These are phyloP conservation scores for Basidiobolus meristosporus DNA, from an alignment of 371 early-diverging fungal genomes.

Conservation along the genomic window DNA sequence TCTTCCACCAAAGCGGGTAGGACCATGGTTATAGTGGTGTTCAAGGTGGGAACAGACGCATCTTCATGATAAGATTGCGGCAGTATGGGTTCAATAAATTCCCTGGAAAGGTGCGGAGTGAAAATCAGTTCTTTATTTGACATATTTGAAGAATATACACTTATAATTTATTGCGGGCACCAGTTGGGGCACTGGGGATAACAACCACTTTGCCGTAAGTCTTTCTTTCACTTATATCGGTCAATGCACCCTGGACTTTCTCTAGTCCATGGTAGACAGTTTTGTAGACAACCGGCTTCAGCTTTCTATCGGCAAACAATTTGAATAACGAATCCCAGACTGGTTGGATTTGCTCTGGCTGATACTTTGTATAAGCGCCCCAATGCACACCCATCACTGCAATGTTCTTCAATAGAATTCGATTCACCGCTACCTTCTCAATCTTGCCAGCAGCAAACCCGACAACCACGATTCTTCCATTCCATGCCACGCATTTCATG, in stretches of 20 bases:
- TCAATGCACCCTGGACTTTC: slow-evolving; percentile 39
- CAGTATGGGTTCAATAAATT: no score
- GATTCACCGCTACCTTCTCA: slow-evolving; percentile 64
- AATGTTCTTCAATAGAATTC: slow-evolving; percentile 66
- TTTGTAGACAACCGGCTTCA: slow-evolving; percentile 51
- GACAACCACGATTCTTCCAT: slow-evolving; percentile 64
- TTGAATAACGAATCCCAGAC: slow-evolving; percentile 57
- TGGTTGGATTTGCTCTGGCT: slow-evolving; percentile 32
- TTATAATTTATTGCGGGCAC: no score
- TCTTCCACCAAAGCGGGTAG: no score
- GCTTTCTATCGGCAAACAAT: slow-evolving; percentile 31
- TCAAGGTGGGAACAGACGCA: no score
- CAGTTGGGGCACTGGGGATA: no score
- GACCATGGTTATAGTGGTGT: no score
- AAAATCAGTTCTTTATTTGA: no score
- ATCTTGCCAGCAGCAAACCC: slow-evolving; percentile 73
- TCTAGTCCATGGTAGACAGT: slow-evolving; percentile 41
- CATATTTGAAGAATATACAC: no score
- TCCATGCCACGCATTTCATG: slow-evolving; percentile 66
- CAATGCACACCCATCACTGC: slow-evolving; percentile 52
- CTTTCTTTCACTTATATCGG: slow-evolving; percentile 41
- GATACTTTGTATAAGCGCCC: slow-evolving; percentile 53
- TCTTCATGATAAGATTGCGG: no score
- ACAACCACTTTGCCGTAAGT: slow-evolving; percentile 72
- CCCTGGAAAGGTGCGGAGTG: no score